Evolutionary conservation across 495 filamentous ascomycete species (phyloP), one percentile per base, ranked within the genome.

Genomic region (Talaromyces thailandensis): DNA sequence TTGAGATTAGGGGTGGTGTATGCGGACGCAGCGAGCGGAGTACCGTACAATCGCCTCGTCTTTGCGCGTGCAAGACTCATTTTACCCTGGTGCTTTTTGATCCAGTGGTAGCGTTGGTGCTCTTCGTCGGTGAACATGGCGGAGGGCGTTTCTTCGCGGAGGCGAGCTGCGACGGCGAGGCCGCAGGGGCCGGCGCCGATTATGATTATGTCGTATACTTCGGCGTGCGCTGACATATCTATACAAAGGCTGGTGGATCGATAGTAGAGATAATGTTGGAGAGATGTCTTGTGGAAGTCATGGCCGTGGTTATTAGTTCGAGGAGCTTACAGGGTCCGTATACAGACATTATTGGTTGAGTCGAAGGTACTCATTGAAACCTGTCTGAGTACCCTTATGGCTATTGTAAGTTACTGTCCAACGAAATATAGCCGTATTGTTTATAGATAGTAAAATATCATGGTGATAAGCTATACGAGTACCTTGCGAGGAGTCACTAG

Each of bases 91-190:
- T 86, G 79, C 62, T 79, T 81, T 57, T 76, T 78, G 59, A 87
- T 84, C 84, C 84, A 87, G 67, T 86, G 82, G 67, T 85, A 87
- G 9, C 84, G 78, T 57, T 82, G 78, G 65, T 88, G 85, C 64
- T 87, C 85, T 61, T 84, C 82, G 68, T 87, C 86, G 3, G 85
- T 86, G 73, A 87, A 87, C 40, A 86, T 78, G 12, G 84, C 82
- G 0, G 82, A 86, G 7, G 84, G 84, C 2, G 84, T 86, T 58
- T 75, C 74, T 73, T 88, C 84, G 48, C 74, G 77, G 1, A 88
- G 72, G 4, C 84, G 78, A 3, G 84, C 81, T 7, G 85, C 84
- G 31, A 83, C 79, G 29, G 80, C 83, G 14, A 87, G 81, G 21
- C 84, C 84, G 62, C 84, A 85, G 6, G 86, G 84, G 8, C 86